Conservation (phyloP, 1,284 basidiomycete species). For the Tilletia horrida region DNA sequence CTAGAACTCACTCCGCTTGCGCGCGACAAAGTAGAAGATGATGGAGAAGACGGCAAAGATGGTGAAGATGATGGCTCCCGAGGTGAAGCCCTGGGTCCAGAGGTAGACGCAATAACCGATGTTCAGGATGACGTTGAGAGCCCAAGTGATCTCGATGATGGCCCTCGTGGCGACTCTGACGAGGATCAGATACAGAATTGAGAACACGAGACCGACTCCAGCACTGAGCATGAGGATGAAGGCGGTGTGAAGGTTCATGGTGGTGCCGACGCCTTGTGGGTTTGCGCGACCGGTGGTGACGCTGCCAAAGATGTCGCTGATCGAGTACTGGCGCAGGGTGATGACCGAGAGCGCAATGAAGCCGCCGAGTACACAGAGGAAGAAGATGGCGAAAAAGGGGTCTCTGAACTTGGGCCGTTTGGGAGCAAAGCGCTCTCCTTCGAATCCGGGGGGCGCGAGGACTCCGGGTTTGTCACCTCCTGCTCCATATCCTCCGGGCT, state of each 20-base stretch:
- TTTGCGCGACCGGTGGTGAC: constrained; percentile 25
- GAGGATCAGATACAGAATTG: constrained; percentile 60
- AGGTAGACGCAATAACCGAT: constrained; percentile 36
- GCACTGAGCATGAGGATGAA: constrained; percentile 70
- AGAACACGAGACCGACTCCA: constrained; percentile 64
- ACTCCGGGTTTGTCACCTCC: constrained; percentile 35
- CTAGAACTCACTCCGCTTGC: constrained; percentile 24
- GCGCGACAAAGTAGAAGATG: constrained; percentile 47
- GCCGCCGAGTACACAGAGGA: constrained; percentile 53
- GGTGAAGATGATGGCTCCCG: constrained; percentile 46
- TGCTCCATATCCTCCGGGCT: neutral
- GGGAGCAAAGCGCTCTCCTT: constrained; percentile 42
- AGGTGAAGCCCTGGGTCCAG: constrained; percentile 38
- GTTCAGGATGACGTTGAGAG: constrained; percentile 38
- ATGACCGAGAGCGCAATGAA: constrained; percentile 56
- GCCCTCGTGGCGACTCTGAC: constrained; percentile 71
- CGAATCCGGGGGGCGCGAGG: constrained; percentile 41
- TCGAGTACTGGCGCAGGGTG: constrained; percentile 43
- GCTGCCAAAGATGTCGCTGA: constrained; percentile 26
- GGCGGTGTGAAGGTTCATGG: constrained; percentile 65
- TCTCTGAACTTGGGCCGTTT: constrained; percentile 44
- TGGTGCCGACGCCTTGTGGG: constrained; percentile 71
- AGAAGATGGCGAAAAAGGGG: constrained; percentile 53
- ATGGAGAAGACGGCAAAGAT: constrained; percentile 47
- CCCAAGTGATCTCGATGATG: constrained; percentile 44